phyloP scores from a whole-genome alignment of 352 stramenopile genomes.

The Blastocystis sp. region DNA sequence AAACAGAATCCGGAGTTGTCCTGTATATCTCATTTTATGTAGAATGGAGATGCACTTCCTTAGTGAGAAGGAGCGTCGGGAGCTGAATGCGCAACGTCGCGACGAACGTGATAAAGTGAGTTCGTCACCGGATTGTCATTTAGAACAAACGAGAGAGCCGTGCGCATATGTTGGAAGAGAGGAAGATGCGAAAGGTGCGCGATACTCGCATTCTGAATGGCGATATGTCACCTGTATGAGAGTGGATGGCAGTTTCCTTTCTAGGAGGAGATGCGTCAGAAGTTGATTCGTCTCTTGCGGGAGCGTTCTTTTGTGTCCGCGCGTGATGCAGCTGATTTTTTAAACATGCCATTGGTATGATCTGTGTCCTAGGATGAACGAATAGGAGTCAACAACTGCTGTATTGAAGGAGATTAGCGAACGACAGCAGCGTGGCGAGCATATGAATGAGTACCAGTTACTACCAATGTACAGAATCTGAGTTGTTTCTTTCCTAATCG shows the following conservation, averaged over 20 bases:
- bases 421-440: neutral
- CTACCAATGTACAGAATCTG: neutral
- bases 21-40: neutral
- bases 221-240: neutral
- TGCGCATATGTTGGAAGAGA: neutral
- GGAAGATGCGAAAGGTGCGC: neutral
- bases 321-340: neutral
- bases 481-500: too few species aligned
- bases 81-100: neutral
- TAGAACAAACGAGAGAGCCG: neutral
- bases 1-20: neutral
- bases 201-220: neutral
- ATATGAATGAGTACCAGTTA: conserved; percentile 6
- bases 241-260: neutral
- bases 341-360: neutral
- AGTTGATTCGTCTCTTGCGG: neutral
- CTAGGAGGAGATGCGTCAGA: neutral
- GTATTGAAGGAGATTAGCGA: neutral
- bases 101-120: neutral
- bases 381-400: neutral
- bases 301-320: neutral
- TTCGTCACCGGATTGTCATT: neutral
- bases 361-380: neutral
- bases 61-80: neutral
- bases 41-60: conserved; percentile 5